Base-by-base conservation (phyloP, 768 basidiomycete genomes). In the Myochromella boudieri region DNA sequence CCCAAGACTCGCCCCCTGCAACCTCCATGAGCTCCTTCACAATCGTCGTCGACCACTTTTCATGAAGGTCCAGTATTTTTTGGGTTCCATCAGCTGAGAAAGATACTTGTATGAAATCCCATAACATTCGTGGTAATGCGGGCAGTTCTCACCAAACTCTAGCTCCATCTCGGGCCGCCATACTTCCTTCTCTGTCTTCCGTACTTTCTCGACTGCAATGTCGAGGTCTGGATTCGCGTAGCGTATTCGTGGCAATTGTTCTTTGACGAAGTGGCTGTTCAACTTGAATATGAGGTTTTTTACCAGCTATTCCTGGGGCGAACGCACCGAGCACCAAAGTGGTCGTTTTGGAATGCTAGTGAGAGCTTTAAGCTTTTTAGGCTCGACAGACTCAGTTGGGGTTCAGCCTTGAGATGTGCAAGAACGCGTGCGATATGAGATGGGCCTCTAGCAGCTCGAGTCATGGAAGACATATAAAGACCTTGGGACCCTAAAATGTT, bases 221-320 rank as follows among this genome's bases (percentile, higher is more conserved):
- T 77, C 69, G 20, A 91, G 56, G 6, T 71, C 61, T 0, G 89
- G 88, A 56, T 92, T 91, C 1, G 80, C 84, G 62, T 79, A 90
- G 9, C 80, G 84, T 71, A 92, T 86, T 24, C 86, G 74, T 1
- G 86, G 87, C 0, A 92, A 67, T n/a, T 87, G 76, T 31, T 91
- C 82, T 59, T 86, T 87, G 29, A 86, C 75, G 53, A 92, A 91
- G 69, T 89, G 82, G 36, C 90, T 89, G 48, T 38, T 15, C 27
- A 20, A 24, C 20, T 20, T 26, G 18, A 27, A 10, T 38, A 12
- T 55, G 22, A 40, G 8, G 25, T 15, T 21, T 25, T 15, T 15
- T 32, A 31, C 18, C 14, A 26, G 38, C 21, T 43, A 46, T 15
- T 26, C 25, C 21, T 33, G 2, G 7, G 39, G 6, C 14, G 10